Conservation (phyloP, 2,329 filamentous ascomycete species). For the Diplodia intermedia region DNA sequence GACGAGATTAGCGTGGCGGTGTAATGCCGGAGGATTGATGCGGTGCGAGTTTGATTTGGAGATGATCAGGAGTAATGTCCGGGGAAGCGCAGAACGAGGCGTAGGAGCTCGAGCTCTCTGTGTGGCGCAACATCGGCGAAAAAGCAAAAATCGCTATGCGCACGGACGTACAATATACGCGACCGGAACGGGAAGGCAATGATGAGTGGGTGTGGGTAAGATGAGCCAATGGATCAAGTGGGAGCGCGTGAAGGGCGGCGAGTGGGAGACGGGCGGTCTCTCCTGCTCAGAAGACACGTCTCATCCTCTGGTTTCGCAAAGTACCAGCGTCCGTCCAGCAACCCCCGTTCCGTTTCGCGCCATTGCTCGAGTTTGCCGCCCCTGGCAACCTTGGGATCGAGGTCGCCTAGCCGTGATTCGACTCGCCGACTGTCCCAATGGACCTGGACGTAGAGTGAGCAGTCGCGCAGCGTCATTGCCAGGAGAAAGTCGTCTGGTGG, state of each 20-base stretch:
- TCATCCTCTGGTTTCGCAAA: slow-evolving; percentile 13
- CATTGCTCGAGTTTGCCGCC: slow-evolving; percentile 32
- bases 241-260: slow-evolving; percentile 24
- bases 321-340: slow-evolving; percentile 27
- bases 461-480: slow-evolving; percentile 58
- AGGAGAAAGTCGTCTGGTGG: slow-evolving; percentile 38
- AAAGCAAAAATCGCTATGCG: slow-evolving; percentile 14
- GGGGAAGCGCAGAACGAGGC: slow-evolving; percentile 1
- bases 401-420: slow-evolving; percentile 54
- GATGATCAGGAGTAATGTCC: slow-evolving; percentile 26
- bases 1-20: slow-evolving; percentile 26
- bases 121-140: slow-evolving; percentile 16
- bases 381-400: slow-evolving; percentile 52
- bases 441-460: slow-evolving; percentile 52
- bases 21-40: slow-evolving; percentile 9
- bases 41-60: slow-evolving; percentile 13
- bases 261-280: slow-evolving; percentile 12
- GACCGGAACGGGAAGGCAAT: slow-evolving; percentile 12
- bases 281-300: slow-evolving; percentile 32
- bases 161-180: slow-evolving; percentile 23
- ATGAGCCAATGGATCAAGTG: slow-evolving; percentile 11
- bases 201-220: slow-evolving; percentile 12
- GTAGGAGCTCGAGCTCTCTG: slow-evolving; percentile 1
- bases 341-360: slow-evolving; percentile 23
- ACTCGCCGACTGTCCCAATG: slow-evolving; percentile 39